Base-by-base conservation (phyloP, 306 rosid genomes). In the Inga leiocalycina region DNA sequence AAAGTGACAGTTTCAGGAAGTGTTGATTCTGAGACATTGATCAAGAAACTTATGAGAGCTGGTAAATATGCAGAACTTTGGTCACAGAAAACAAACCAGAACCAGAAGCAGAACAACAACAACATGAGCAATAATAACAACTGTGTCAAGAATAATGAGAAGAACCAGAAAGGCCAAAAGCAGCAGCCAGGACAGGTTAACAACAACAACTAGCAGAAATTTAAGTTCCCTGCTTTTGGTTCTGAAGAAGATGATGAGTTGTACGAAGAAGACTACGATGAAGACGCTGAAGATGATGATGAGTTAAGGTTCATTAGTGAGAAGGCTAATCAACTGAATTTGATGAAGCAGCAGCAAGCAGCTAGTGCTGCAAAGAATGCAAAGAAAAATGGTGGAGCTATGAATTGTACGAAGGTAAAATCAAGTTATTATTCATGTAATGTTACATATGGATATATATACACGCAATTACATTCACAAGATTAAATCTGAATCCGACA, bases 61-160 rank as follows among this genome's bases (percentile, higher is more conserved):
- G 97, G 99, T 0, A 95, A 95, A 80, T 85, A 93, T 81, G 94
- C 98, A 17, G 97, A 93, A 79, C 88, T 88, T 8, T 95, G 98
- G 95, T 83, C 91, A 51, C 91, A 85, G 86, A 93, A 90, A 69
- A 0, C 86, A 14, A 90, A 76, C 68, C 90, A 87, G 85, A 89
- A 81, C 78, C 94, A 84, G 75, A 93, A 90, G 81, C 94, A 89
- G 84, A 91, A 24, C 27, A 24, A 24, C 27, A 24, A 24, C 27
- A 39, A 4, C 41, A 39, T 32, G 34, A 32, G 32, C 4, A 37
- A 52, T 1, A 70, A 70, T 24, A 24, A 24, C 75, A 43, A 10
- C 89, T 68, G 80, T 80, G 80, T 74, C 62, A 92, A 90, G 59
- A 92, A 91, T 72, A 92, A 91, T 72, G 92, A 89, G 75, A 90